Percentiles rank a stretch among this genome's conserved stretches.
phyloP scores from a whole-genome alignment of 1,139 yeast species.

The Arxiozyma telluris region DNA sequence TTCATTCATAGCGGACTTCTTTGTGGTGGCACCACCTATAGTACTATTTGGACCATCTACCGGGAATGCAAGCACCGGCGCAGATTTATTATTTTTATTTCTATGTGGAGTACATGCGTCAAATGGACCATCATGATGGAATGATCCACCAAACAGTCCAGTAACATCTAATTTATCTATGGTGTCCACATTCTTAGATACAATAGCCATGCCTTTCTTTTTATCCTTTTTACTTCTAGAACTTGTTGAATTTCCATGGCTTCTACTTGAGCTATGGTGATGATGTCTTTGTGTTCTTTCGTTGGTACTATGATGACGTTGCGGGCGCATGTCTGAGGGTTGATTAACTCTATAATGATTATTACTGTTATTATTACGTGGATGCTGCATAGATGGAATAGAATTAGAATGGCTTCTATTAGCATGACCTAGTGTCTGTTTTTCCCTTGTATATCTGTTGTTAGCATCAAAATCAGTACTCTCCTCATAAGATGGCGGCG shows the following conservation, averaged over 20 bases:
- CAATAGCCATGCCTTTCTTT: conserved; percentile 42
- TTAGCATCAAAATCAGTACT: conserved; percentile 39
- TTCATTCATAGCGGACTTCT: conserved; percentile 29
- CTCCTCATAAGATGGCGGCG: conserved; percentile 62
- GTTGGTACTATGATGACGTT: conserved; percentile 8
- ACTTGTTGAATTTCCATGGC: not conserved
- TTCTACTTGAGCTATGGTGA: not conserved
- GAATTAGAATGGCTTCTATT: conserved; percentile 5
- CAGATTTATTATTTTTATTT: conserved; percentile 68
- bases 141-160: conserved; percentile 88
- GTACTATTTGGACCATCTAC: conserved; percentile 90
- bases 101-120: conserved; percentile 98
- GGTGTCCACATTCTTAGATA: conserved; percentile 54
- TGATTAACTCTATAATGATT: not conserved
- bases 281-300: conserved; percentile 3
- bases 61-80: conserved; percentile 94
- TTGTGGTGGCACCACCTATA: conserved; percentile 48
- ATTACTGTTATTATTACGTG: not conserved
- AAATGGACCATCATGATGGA: conserved; percentile 98
- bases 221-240: conserved; percentile 30
- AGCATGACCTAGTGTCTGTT: conserved; percentile 3
- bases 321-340: not conserved
- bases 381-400: not conserved
- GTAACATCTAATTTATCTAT: conserved; percentile 94
- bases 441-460: conserved; percentile 18